These are phyloP conservation scores for Linderniella brevidens DNA, from an alignment of 257 asterid genomes.

Conservation along the genomic window DNA sequence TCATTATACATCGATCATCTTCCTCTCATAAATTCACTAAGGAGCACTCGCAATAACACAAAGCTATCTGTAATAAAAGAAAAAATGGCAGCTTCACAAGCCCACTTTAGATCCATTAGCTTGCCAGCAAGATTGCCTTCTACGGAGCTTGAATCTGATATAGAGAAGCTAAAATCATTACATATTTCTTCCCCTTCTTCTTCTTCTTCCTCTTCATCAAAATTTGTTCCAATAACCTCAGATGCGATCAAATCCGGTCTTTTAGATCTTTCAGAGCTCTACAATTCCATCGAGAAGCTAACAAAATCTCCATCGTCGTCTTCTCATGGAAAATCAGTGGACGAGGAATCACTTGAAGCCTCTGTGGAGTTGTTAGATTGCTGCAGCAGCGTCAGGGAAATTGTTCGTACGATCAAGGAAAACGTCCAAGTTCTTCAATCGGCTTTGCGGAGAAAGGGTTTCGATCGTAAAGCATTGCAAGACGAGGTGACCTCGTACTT, in stretches of 20 bases:
- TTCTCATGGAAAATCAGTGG: slow-evolving; percentile 16
- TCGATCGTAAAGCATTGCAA: slow-evolving; percentile 17
- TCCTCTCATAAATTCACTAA: background rate
- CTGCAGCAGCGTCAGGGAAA: slow-evolving; percentile 28
- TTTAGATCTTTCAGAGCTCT: slow-evolving; percentile 23
- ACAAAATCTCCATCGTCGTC: slow-evolving; percentile 13
- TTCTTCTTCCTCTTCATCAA: slow-evolving; percentile 9
- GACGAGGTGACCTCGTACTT: slow-evolving; percentile 20
- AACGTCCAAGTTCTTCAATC: slow-evolving; percentile 43
- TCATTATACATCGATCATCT: no score
- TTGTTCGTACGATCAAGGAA: slow-evolving; percentile 24
- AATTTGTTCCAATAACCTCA: slow-evolving; percentile 10
- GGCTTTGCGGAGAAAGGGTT: slow-evolving; percentile 44
- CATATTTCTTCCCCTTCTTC: slow-evolving; percentile 8
- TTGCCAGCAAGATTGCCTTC: slow-evolving; percentile 58
- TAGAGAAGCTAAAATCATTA: slow-evolving; percentile 22
- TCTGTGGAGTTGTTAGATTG: slow-evolving; percentile 50
- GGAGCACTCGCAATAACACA: no score
- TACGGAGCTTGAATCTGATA: slow-evolving; percentile 25
- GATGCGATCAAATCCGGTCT: slow-evolving; percentile 25
- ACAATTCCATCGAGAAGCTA: slow-evolving; percentile 22
- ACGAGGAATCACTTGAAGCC: slow-evolving; percentile 27
- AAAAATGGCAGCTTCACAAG: slow-evolving; percentile 36
- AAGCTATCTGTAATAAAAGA: background rate
- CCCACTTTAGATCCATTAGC: slow-evolving; percentile 51